Conservation (phyloP, 371 early-diverging fungal species). For the Mortierella sp. region DNA sequence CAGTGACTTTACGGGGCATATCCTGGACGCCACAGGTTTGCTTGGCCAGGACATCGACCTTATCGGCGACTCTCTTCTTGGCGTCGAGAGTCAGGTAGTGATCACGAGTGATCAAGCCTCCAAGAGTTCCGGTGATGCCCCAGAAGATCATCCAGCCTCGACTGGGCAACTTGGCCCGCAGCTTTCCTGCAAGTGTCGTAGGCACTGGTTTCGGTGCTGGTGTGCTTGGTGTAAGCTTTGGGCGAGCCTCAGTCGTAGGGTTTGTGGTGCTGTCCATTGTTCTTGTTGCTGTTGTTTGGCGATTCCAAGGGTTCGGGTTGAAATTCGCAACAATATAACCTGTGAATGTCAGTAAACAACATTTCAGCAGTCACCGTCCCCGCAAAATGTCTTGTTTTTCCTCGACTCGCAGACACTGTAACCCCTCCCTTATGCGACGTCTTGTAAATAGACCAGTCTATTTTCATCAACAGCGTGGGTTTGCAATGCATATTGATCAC, state of each 20-base stretch:
- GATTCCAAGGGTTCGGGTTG: neutral
- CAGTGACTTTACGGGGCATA: slow-evolving; percentile 73
- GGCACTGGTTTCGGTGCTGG: slow-evolving; percentile 23
- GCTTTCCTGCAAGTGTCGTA: slow-evolving; percentile 44
- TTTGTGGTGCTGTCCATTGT: slow-evolving; percentile 1
- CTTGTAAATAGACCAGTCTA: too few relatives aligned
- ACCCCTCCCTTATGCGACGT: too few relatives aligned
- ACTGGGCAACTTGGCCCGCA: slow-evolving; percentile 49
- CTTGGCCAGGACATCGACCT: slow-evolving; percentile 68
- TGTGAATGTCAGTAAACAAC: too few relatives aligned
- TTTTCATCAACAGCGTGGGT: too few relatives aligned
- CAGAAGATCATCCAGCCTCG: slow-evolving; percentile 69
- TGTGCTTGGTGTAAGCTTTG: slow-evolving; percentile 8
- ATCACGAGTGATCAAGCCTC: slow-evolving; percentile 66
- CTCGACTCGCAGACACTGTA: too few relatives aligned
- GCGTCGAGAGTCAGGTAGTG: slow-evolving; percentile 63
- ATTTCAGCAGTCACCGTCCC: too few relatives aligned
- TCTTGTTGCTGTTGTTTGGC: neutral
- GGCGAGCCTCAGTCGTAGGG: slow-evolving; percentile 9
- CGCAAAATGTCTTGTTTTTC: too few relatives aligned
- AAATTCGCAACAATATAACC: neutral
- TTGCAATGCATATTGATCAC: too few relatives aligned
- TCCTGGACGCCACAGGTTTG: slow-evolving; percentile 73
- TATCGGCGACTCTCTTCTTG: slow-evolving; percentile 59
- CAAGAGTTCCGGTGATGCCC: slow-evolving; percentile 59